Percentiles rank a stretch among this genome's conserved stretches.
phyloP scores from a whole-genome alignment of 2,329 filamentous ascomycete species.

The Arthrobotrys musiformis region DNA sequence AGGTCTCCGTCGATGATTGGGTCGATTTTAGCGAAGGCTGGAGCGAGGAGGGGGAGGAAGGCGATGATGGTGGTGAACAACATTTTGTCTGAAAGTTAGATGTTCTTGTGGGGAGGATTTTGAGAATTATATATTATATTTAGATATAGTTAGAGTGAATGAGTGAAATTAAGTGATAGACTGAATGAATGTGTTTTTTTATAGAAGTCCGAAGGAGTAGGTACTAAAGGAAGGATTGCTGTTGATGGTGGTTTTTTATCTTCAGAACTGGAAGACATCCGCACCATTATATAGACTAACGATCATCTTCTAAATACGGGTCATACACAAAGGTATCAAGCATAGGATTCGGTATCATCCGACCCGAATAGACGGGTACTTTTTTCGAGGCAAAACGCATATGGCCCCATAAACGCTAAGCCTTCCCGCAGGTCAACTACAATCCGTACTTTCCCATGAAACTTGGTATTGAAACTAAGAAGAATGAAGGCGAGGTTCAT shows the following conservation, averaged over 20 bases:
- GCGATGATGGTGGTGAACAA: constrained; percentile 8
- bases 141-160: not conserved
- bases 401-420: not conserved
- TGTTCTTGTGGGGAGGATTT: not conserved
- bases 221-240: not conserved
- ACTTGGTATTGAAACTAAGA: not conserved
- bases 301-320: not conserved
- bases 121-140: not conserved
- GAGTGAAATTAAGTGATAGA: not conserved
- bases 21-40: not conserved
- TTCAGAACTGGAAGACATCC: not conserved
- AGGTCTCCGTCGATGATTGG: not conserved
- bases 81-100: constrained; percentile 26
- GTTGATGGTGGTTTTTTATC: not conserved
- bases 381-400: not conserved
- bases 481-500: not conserved
- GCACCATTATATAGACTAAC: not conserved
- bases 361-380: not conserved
- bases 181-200: not conserved
- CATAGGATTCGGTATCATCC: not conserved
- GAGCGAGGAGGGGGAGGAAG: not conserved
- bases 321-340: not conserved
- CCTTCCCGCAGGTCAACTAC: not conserved
- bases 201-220: not conserved
- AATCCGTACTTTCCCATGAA: not conserved